Conservation (phyloP, 331 rosid species). For the Pyracantha coccinea region DNA sequence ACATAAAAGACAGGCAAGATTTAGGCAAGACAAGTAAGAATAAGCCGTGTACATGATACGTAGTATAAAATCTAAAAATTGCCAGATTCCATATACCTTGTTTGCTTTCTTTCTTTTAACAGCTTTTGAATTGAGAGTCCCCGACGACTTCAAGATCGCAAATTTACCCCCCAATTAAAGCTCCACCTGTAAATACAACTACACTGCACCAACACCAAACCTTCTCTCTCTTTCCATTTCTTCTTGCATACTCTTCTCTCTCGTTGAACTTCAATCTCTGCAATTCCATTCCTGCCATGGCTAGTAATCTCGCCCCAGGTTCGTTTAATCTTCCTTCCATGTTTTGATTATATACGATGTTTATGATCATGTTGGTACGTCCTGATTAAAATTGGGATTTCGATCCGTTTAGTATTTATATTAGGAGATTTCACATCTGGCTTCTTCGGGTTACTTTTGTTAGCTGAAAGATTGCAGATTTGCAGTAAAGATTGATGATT, state of each 20-base stretch:
- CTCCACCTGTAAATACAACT: background rate
- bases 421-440: slow-evolving; percentile 12
- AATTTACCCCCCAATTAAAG: background rate
- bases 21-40: background rate
- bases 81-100: background rate
- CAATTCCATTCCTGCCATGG: slow-evolving; percentile 31
- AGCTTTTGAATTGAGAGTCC: background rate
- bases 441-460: slow-evolving; percentile 11
- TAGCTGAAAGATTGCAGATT: slow-evolving; percentile 28
- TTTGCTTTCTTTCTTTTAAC: background rate
- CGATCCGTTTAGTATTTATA: background rate
- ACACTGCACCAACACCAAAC: background rate
- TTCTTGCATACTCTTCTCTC: slow-evolving; percentile 18
- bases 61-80: background rate
- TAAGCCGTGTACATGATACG: background rate
- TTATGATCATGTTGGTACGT: background rate
- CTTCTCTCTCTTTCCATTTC: slow-evolving; percentile 2
- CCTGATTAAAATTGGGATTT: background rate
- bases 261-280: background rate
- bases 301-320: slow-evolving; percentile 44
- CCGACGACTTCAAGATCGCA: slow-evolving; percentile 1
- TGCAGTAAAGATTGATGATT: background rate
- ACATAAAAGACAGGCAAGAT: background rate
- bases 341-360: background rate
- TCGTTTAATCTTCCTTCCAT: slow-evolving; percentile 6